A percentile compares a stretch with the other conserved stretches of the same genome.
Evolutionary conservation across 352 stramenopile genomes (phyloP).

Genomic region (Phytophthora cactorum): DNA sequence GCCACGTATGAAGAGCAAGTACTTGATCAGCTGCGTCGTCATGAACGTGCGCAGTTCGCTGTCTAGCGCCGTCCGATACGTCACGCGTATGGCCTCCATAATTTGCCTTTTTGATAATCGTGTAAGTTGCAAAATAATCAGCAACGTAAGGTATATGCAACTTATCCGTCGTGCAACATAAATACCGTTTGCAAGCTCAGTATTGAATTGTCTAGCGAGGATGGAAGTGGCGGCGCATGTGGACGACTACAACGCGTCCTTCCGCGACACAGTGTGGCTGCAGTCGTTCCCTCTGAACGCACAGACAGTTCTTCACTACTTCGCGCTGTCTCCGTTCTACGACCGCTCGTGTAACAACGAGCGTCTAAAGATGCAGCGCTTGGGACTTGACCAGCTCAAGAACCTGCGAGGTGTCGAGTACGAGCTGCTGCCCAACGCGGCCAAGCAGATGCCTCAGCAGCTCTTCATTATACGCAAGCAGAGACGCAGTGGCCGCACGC

Average conservation of each 20-base stretch:
- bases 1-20: constrained; percentile 68
- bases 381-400: constrained; percentile 87
- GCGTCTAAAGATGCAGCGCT: constrained; percentile 90
- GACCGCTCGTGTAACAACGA: constrained; percentile 92
- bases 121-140: neutral
- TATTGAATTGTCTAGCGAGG: constrained; percentile 8
- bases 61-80: constrained; percentile 56
- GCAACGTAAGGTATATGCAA: constrained; percentile 4
- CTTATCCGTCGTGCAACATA: neutral
- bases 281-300: constrained; percentile 82
- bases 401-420: constrained; percentile 91
- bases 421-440: constrained; percentile 80
- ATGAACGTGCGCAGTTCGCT: constrained; percentile 48
- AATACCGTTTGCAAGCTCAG: neutral
- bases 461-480: constrained; percentile 91
- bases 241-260: constrained; percentile 90
- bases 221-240: constrained; percentile 80
- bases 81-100: constrained; percentile 28
- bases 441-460: constrained; percentile 88
- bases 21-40: constrained; percentile 47
- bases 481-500: constrained; percentile 72
- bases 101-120: neutral
- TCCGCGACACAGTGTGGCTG: constrained; percentile 90
- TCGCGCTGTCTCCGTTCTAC: constrained; percentile 89
- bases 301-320: constrained; percentile 90